Base-by-base conservation (phyloP, 1,284 basidiomycete species). In the Austroboletus niveus region DNA sequence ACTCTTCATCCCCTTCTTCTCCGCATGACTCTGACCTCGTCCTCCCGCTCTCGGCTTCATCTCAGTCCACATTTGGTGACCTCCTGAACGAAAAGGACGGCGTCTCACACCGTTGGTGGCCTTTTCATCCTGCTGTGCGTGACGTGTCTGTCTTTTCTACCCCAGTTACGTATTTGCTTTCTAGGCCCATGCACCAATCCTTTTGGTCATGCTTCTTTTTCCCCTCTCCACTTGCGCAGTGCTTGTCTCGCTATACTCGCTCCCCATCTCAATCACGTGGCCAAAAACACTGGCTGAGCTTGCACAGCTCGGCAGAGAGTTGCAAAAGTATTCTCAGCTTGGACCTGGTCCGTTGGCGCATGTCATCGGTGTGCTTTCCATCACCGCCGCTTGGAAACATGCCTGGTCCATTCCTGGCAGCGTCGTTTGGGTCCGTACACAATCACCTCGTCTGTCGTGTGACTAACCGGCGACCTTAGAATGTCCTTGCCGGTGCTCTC, bases 391-490 rank as follows among this genome's bases (percentile, higher is more conserved):
- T 34, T 96, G 92, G 92, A 95, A 94, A 71, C 93, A 96, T 68
- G 92, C 92, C 8, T 96, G 92, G 92, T 94, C 91, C 54, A 82
- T 96, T 46, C 92, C 92, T 5, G 92, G 92, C 6, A 92, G 90
- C 55, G 92, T 94, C 48, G 78, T 95, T 50, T 86, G 93, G 83
- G 90, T 92, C 11, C 11, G 61, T 29, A 29, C 4, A 29, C 27
- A 29, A 6, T 29, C 27, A 5, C 27, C 27, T 29, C 6, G 27
- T 29, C 27, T 8, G 27, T 53, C 55, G 53, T 48, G 62, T 61
- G 60, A 48, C 59, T 61, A 42, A 63, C 41, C 32, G 44, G 48
- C 55, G 47, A 55, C 41, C 55, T 5, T 11, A 93, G 90, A 95
- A 95, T 68, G 91, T 94, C 35, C 77, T 94, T n/a, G 87, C 89